Percentiles rank a stretch among this genome's conserved stretches.
Conservation (phyloP, 2,329 filamentous ascomycete genomes). For the Aspergillus phoenicis region DNA sequence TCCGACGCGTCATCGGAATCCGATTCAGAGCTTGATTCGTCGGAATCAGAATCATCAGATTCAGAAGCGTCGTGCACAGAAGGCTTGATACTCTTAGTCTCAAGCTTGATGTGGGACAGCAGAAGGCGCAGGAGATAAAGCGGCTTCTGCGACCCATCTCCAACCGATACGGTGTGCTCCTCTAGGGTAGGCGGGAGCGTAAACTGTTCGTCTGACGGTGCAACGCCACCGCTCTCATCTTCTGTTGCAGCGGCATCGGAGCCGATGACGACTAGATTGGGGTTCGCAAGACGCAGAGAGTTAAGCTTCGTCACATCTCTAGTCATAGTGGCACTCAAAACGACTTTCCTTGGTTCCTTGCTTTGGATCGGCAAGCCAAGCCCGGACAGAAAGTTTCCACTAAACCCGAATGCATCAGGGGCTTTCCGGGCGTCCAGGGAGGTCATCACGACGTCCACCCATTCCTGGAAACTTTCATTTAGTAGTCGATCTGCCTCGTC, state of each 20-base stretch:
- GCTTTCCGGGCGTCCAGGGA: conserved; percentile 58
- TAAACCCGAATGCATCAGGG: conserved; percentile 50
- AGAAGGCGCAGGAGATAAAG: conserved; percentile 82
- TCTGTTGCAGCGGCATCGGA: conserved; percentile 38
- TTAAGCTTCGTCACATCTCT: conserved; percentile 78
- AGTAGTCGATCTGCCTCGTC: conserved; percentile 93
- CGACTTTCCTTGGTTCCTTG: conserved; percentile 69
- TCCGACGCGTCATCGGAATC: conserved; percentile 36
- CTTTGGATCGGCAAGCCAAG: conserved; percentile 44
- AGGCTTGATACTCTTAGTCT: conserved; percentile 13
- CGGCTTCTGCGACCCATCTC: conserved; percentile 73
- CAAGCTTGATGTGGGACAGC: conserved; percentile 42
- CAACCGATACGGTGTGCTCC: conserved; percentile 69
- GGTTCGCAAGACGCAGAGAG: conserved; percentile 70
- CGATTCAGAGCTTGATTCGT: conserved; percentile 37
- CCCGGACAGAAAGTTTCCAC: conserved; percentile 34
- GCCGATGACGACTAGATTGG: conserved; percentile 75
- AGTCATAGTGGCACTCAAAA: conserved; percentile 92
- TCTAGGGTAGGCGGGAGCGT: conserved; percentile 64
- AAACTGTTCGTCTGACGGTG: conserved; percentile 44
- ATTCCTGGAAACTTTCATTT: conserved; percentile 89
- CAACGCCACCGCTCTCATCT: conserved; percentile 25
- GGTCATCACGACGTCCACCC: conserved; percentile 71
- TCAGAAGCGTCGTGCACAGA: conserved; percentile 18
- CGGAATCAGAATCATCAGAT: conserved; percentile 40